phyloP scores from a whole-genome alignment of 1,139 yeast genomes.

The Hyphopichia buzzinii region DNA sequence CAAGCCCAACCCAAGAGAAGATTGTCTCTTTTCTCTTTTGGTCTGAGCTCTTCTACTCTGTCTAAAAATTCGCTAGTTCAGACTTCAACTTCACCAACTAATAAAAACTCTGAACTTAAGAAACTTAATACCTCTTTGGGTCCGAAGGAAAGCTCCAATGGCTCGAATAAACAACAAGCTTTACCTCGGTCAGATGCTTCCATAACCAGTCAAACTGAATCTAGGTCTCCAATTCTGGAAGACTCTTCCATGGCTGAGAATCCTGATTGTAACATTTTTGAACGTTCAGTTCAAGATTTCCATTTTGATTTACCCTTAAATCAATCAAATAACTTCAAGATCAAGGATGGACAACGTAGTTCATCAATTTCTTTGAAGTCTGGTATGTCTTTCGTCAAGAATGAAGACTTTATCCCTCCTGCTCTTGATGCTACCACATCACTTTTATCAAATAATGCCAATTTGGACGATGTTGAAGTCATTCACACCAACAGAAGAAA shows the following conservation, averaged over 20 bases:
- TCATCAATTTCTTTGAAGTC: slow-evolving; percentile 14
- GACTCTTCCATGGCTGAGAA: slow-evolving; percentile 3
- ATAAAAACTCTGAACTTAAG: neutral
- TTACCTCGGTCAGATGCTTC: neutral
- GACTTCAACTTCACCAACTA: slow-evolving; percentile 1
- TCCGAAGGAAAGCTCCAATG: neutral
- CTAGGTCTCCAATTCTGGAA: slow-evolving; percentile 1
- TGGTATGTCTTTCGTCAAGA: slow-evolving; percentile 28
- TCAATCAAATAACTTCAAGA: slow-evolving; percentile 1
- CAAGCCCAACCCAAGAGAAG: slow-evolving; percentile 4
- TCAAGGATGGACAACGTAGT: slow-evolving; percentile 9
- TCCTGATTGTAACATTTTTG: slow-evolving; percentile 41
- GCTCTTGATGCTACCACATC: slow-evolving; percentile 78
- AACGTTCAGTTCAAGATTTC: slow-evolving; percentile 41
- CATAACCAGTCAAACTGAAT: slow-evolving; percentile 1
- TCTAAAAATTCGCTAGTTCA: slow-evolving; percentile 1
- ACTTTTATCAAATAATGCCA: slow-evolving; percentile 55
- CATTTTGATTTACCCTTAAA: slow-evolving; percentile 3
- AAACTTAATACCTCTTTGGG: neutral
- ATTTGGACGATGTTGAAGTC: slow-evolving; percentile 68
- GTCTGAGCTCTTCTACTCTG: slow-evolving; percentile 4
- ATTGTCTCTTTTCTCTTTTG: slow-evolving; percentile 6
- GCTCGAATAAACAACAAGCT: neutral
- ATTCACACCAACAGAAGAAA: slow-evolving; percentile 59
- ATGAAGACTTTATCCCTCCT: slow-evolving; percentile 74